Evolutionary conservation across 139 green algal species (phyloP).

Genomic region (Marvania coccoides): DNA sequence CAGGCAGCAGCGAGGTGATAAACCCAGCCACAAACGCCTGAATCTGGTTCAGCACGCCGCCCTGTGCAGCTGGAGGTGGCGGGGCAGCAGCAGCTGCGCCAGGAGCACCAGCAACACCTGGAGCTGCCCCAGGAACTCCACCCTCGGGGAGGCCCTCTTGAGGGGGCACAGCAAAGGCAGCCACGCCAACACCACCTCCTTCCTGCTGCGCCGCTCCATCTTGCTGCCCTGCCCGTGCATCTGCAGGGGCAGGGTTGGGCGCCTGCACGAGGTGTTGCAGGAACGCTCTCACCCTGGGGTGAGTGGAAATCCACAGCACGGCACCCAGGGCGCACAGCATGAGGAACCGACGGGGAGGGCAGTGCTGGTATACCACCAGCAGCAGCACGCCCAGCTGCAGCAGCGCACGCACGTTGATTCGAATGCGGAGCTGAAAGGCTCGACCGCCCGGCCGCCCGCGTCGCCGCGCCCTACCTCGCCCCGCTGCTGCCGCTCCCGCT

Average conservation of each 20-base stretch:
- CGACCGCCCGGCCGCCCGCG: background rate
- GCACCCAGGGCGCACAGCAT: constrained; percentile 37
- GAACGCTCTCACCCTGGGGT: constrained; percentile 39
- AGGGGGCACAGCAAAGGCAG: no score
- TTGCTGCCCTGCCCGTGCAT: background rate
- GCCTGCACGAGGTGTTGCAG: constrained; percentile 18
- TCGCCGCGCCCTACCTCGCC: no score
- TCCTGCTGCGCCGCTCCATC: no score
- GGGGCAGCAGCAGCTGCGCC: constrained; percentile 5
- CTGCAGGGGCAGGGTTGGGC: background rate
- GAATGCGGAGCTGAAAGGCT: constrained; percentile 40
- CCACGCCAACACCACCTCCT: no score
- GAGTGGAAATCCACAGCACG: constrained; percentile 46
- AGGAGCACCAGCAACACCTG: background rate
- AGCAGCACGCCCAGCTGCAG: constrained; percentile 57
- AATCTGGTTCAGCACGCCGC: constrained; percentile 53
- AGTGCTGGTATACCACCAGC: constrained; percentile 68
- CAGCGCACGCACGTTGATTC: constrained; percentile 51
- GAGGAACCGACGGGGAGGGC: constrained; percentile 52
- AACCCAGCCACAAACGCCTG: constrained; percentile 66
- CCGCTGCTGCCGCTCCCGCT: constrained; percentile 4
- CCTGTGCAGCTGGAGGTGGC: background rate
- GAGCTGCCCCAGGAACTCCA: background rate
- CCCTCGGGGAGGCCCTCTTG: no score
- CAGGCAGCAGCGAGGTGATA: constrained; percentile 71